Base-by-base conservation (phyloP, 345 rosid genomes). In the Leavenworthia alabamica region DNA sequence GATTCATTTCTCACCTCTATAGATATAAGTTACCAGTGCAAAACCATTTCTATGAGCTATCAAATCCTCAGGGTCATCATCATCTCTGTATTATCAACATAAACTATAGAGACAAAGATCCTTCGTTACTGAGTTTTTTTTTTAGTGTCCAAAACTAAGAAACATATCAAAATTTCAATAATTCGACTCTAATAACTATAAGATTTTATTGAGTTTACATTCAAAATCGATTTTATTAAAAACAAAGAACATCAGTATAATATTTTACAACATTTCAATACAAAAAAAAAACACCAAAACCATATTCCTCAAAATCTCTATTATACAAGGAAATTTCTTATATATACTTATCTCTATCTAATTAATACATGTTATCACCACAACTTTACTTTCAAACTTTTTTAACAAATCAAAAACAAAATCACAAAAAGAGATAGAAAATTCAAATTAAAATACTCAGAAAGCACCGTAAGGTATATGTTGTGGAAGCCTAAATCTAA, bases 401-500 rank as follows among this genome's bases (percentile, higher is more conserved):
- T 46, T 37, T n/a, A 0, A 14, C 20, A 8, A 39, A 40, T 0
- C 10, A 1, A 3, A 11, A 28, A 31, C 10, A 8, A 15, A 27
- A 8, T 3, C n/a, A 4, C 8, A 23, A 32, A 60, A 7, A 15
- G 11, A 14, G 8, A 15, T 7, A 23, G 1, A 63, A 65, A 66
- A 10, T 9, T n/a, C 8, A 26, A 55, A 14, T 2, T 39, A 31
- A 20, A 28, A 6, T 53, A 70, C 45, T 70, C 45, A 70, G 64
- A 70, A 70, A 62, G 64, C 66, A 7, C 55, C 75, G 28, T 71
- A 71, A 0, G 75, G 75, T 23, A 71, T 66, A 2, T 80, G 91
- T 56, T 70, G 96, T 12, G 96, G 96, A 23, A 92, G 89, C 49
- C 89, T 73, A 74, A 92, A 85, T 48, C 90, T 89, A 78, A 92